A percentile compares a stretch with the other conserved stretches of the same genome.
Conservation (phyloP, 306 rosid species). For the Argentina anserina region DNA sequence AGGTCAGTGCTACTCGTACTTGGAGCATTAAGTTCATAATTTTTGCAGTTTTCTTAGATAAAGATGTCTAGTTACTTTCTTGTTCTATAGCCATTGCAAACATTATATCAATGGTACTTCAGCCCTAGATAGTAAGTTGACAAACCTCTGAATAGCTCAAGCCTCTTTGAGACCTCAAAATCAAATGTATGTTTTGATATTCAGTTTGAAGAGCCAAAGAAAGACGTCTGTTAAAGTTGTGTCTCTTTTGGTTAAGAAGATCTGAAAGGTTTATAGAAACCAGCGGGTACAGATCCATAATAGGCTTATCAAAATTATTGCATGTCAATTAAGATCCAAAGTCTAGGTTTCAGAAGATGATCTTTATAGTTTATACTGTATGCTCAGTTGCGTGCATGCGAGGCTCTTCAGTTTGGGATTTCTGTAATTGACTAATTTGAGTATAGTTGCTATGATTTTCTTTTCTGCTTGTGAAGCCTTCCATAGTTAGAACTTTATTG, state of each 20-base stretch:
- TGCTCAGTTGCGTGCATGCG: background rate
- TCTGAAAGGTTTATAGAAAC: background rate
- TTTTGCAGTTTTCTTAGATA: background rate
- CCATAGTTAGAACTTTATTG: background rate
- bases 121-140: background rate
- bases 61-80: background rate
- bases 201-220: background rate
- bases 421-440: too few species aligned
- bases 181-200: background rate
- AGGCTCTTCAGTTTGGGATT: background rate
- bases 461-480: background rate
- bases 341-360: background rate
- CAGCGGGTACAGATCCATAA: background rate
- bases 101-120: background rate
- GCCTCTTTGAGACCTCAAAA: background rate
- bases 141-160: background rate
- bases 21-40: background rate
- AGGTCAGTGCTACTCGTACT: slow-evolving; percentile 25
- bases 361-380: too few species aligned
- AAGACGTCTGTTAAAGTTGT: background rate
- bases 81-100: background rate
- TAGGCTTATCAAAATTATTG: background rate
- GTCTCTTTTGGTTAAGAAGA: background rate
- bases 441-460: background rate
- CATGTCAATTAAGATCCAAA: background rate